A percentile compares a stretch with the other conserved stretches of the same genome.
Evolutionary conservation across 1,284 basidiomycete species (phyloP).

Genomic region (Anthracocystis setariae): DNA sequence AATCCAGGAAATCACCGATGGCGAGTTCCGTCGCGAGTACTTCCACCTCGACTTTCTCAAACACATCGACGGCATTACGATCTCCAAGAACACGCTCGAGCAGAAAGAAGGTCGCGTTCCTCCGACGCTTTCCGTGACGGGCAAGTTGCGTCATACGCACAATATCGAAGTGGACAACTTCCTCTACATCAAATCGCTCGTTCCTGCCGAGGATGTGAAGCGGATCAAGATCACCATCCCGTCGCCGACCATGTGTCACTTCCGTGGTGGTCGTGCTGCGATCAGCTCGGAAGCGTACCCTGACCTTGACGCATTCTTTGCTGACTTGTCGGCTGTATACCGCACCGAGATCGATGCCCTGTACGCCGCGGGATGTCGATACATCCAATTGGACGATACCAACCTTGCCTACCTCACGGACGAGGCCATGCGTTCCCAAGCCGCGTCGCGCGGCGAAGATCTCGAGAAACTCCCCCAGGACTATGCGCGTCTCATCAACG

Average conservation of each 20-base stretch:
- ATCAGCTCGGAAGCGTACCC: slow-evolving; percentile 72
- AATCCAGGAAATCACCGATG: slow-evolving; percentile 74
- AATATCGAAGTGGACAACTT: slow-evolving; percentile 67
- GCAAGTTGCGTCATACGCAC: slow-evolving; percentile 57
- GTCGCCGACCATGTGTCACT: slow-evolving; percentile 71
- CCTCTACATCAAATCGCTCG: slow-evolving; percentile 61
- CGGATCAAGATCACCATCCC: slow-evolving; percentile 80
- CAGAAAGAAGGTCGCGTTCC: slow-evolving; percentile 49
- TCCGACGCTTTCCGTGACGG: slow-evolving; percentile 67
- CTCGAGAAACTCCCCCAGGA: slow-evolving; percentile 39
- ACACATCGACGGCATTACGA: slow-evolving; percentile 48
- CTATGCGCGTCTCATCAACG: slow-evolving; percentile 66
- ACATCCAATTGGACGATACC: slow-evolving; percentile 75
- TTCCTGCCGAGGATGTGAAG: slow-evolving; percentile 57
- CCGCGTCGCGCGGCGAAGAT: slow-evolving; percentile 45
- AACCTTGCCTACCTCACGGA: slow-evolving; percentile 67
- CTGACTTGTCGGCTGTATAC: slow-evolving; percentile 78
- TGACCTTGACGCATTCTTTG: slow-evolving; percentile 78
- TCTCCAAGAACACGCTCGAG: slow-evolving; percentile 56
- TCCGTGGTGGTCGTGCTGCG: slow-evolving; percentile 50
- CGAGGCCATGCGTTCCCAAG: slow-evolving; percentile 41
- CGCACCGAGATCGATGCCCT: slow-evolving; percentile 78
- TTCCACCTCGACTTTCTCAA: slow-evolving; percentile 58
- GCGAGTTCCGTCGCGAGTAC: slow-evolving; percentile 70
- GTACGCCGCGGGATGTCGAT: slow-evolving; percentile 78